phyloP scores from a whole-genome alignment of 371 early-diverging fungal species.

The Mortierella sp. region DNA sequence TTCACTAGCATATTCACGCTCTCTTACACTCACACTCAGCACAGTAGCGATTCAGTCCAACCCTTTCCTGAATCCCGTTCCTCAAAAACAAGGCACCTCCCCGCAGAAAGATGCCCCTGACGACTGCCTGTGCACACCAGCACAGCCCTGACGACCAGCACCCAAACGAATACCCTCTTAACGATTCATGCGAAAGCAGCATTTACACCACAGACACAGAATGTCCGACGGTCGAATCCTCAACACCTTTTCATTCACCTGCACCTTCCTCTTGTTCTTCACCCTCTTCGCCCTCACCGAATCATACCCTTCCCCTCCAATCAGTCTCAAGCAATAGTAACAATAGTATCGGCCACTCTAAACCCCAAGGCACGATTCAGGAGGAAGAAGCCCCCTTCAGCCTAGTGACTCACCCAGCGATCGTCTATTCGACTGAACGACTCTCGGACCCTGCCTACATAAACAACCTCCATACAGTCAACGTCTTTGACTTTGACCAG shows the following conservation, averaged over 20 bases:
- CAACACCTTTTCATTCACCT: not conserved
- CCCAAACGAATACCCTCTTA: too few relatives aligned
- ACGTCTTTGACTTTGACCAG: slow-evolving; percentile 81
- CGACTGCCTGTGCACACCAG: not conserved
- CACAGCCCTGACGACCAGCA: not conserved
- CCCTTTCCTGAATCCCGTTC: too few relatives aligned
- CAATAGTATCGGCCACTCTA: not conserved
- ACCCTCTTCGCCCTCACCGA: not conserved
- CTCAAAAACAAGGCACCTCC: too few relatives aligned
- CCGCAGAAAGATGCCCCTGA: too few relatives aligned
- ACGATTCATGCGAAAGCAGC: too few relatives aligned
- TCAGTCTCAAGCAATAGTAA: not conserved
- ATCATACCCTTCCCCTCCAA: too few relatives aligned
- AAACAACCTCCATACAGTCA: slow-evolving; percentile 36
- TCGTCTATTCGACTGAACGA: slow-evolving; percentile 28
- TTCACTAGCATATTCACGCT: not conserved
- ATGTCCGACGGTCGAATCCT: too few relatives aligned
- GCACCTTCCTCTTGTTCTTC: not conserved
- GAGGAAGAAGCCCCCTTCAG: not conserved
- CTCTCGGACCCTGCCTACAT: slow-evolving; percentile 18
- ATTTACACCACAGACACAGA: too few relatives aligned
- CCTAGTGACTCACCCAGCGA: slow-evolving; percentile 28
- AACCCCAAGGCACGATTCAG: not conserved
- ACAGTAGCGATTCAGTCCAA: too few relatives aligned
- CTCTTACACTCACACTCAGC: not conserved